These are phyloP conservation scores for Aspergillus novofumigatus DNA, from an alignment of 2,329 filamentous ascomycete genomes.

Conservation along the genomic window DNA sequence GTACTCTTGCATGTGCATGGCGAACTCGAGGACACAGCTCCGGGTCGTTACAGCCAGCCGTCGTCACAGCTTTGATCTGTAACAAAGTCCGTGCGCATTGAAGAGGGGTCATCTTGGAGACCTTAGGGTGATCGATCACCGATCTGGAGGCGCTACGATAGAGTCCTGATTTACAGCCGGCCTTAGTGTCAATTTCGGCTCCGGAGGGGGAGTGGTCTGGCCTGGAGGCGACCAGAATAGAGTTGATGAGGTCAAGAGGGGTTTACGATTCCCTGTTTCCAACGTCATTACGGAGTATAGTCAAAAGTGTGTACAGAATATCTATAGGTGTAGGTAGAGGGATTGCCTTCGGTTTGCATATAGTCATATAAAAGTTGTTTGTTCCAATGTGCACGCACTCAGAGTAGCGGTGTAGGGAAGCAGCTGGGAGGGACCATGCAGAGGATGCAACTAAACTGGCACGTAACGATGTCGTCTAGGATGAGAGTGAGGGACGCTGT, in stretches of 20 bases:
- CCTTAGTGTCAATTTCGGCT: background rate
- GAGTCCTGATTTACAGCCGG: background rate
- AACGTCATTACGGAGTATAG: background rate
- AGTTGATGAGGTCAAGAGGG: background rate
- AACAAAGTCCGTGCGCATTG: background rate
- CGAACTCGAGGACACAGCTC: background rate
- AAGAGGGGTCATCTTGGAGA: background rate
- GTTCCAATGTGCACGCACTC: background rate
- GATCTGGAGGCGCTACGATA: background rate
- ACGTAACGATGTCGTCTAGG: background rate
- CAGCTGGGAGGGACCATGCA: conserved; percentile 10
- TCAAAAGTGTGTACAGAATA: background rate
- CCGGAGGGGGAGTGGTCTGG: background rate
- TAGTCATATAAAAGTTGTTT: background rate
- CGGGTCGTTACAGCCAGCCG: background rate
- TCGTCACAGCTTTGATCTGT: background rate
- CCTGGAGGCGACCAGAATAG: background rate
- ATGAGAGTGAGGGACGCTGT: background rate
- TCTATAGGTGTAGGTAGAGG: background rate
- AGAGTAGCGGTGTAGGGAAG: conserved; percentile 16
- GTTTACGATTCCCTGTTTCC: background rate
- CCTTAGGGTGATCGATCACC: background rate
- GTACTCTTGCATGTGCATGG: background rate
- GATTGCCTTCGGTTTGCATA: background rate
- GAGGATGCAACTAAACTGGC: background rate